Percentiles rank a stretch among this genome's conserved stretches.
These are phyloP conservation scores for Pseudofabraea citricarpa DNA, from an alignment of 2,329 filamentous ascomycete species.

Conservation along the genomic window DNA sequence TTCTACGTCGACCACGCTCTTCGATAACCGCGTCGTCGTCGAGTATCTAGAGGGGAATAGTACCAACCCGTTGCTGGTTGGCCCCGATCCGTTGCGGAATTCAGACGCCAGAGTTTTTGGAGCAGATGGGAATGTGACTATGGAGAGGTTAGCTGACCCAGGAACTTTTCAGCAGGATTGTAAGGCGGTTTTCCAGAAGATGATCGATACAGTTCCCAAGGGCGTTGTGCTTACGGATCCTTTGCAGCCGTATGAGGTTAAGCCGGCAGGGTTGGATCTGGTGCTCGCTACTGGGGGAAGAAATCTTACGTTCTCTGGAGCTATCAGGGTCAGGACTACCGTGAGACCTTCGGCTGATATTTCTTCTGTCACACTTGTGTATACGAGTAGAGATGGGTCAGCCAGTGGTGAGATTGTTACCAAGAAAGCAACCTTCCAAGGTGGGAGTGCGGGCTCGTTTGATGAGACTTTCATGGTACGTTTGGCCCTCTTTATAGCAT, in stretches of 20 bases:
- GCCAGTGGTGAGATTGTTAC: slow-evolving; percentile 36
- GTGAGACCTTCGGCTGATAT: slow-evolving; percentile 35
- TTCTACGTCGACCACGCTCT: slow-evolving; percentile 44
- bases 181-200: slow-evolving; percentile 45
- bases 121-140: slow-evolving; percentile 46
- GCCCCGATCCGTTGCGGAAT: slow-evolving; percentile 36
- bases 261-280: slow-evolving; percentile 51
- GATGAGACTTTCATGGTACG: slow-evolving; percentile 52
- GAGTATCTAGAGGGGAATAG: slow-evolving; percentile 50
- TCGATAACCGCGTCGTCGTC: slow-evolving; percentile 50
- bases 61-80: slow-evolving; percentile 47
- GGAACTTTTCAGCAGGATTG: slow-evolving; percentile 41
- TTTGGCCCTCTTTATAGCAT: too few relatives aligned
- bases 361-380: slow-evolving; percentile 42
- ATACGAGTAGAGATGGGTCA: slow-evolving; percentile 48
- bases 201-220: slow-evolving; percentile 52
- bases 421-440: slow-evolving; percentile 23
- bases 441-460: slow-evolving; percentile 45
- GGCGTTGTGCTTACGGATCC: slow-evolving; percentile 43
- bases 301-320: slow-evolving; percentile 44
- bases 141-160: slow-evolving; percentile 38
- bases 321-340: slow-evolving; percentile 50
- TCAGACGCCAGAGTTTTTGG: slow-evolving; percentile 51
- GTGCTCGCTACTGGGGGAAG: slow-evolving; percentile 41
- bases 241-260: slow-evolving; percentile 49